Evolutionary conservation across 2,329 filamentous ascomycete species (phyloP), one percentile per base, ranked within the genome.

Genomic region (Talaromyces sp.): DNA sequence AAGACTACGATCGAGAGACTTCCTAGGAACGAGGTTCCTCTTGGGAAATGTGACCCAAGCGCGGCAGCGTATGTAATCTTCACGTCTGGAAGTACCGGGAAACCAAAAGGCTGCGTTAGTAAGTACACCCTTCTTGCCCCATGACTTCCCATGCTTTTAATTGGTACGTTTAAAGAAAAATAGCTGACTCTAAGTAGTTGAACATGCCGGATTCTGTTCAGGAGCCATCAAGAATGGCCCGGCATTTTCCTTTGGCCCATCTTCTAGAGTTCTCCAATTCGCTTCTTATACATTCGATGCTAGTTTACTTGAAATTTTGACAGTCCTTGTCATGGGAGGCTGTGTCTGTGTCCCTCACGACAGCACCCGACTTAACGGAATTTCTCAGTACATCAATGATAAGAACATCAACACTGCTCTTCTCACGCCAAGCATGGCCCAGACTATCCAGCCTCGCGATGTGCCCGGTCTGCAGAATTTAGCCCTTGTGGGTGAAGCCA

Each of bases 141-240:
- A 65, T 85, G 3, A 71, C 87, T 2, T 14, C 89, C 86, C 68
- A 79, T 87, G 3, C 81, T 89, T 14, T 85, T 89, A 65, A 83
- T 82, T 1, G 82, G 82, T 85, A 85, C 0, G 79, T 81, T 5
- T 81, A 85, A 27, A 70, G 81, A 10, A 79, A 79, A 0, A 83
- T 86, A 62, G 83, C 0, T 71, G 77, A 0, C 80, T 82, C 0
- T 75, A 53, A 23, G 51, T 61, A 54, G 84, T 87, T 64, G 82
- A 81, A 4, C 86, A 89, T 65, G 73, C 74, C 0, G 79, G 83
- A 0, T 76, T 87, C 1, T 81, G 83, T 1, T 82, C 83, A 0
- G 76, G 78, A 0, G 79, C 82, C 56, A 65, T 77, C 1, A 76
- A 77, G 0, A 82, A 85, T 63, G 81, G 78, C 0, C 68, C 74